Conservation (phyloP, 208 protist genomes). For the Acanthamoeba culbertsoni region DNA sequence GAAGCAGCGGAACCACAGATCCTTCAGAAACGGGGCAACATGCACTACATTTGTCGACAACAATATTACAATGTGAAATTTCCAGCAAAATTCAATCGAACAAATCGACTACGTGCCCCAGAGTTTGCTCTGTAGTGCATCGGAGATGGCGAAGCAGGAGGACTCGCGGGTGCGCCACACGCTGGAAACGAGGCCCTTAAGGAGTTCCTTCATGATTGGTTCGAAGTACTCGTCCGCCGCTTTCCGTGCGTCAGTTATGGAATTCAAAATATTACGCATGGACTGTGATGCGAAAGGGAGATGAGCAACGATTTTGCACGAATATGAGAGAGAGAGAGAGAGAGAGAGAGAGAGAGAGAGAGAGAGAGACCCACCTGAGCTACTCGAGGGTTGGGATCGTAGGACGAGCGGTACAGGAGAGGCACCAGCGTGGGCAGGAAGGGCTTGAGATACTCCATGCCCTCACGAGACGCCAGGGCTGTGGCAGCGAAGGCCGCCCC, state of each 20-base stretch:
- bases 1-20: slow-evolving; percentile 70
- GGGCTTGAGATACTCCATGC: slow-evolving; percentile 64
- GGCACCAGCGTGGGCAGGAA: slow-evolving; percentile 68
- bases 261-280: slow-evolving; percentile 51
- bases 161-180: slow-evolving; percentile 71
- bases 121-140: slow-evolving; percentile 60
- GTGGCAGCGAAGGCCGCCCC: slow-evolving; percentile 75
- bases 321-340: neutral
- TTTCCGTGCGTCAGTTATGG: slow-evolving; percentile 18
- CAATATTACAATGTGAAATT: too few species aligned
- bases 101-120: too few species aligned
- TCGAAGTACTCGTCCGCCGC: slow-evolving; percentile 63
- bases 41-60: neutral
- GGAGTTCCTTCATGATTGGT: slow-evolving; percentile 71
- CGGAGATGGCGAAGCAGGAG: slow-evolving; percentile 56
- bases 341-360: neutral
- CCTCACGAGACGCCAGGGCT: slow-evolving; percentile 45
- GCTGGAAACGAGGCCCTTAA: slow-evolving; percentile 65
- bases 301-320: neutral
- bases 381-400: slow-evolving; percentile 75
- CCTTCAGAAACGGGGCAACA: slow-evolving; percentile 64
- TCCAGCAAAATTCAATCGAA: too few species aligned
- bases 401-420: slow-evolving; percentile 57
- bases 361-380: neutral
- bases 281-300: neutral